Evolutionary conservation across 306 rosid species (phyloP), one percentile per base, ranked within the genome.

Genomic region (Cucurbita moschata): DNA sequence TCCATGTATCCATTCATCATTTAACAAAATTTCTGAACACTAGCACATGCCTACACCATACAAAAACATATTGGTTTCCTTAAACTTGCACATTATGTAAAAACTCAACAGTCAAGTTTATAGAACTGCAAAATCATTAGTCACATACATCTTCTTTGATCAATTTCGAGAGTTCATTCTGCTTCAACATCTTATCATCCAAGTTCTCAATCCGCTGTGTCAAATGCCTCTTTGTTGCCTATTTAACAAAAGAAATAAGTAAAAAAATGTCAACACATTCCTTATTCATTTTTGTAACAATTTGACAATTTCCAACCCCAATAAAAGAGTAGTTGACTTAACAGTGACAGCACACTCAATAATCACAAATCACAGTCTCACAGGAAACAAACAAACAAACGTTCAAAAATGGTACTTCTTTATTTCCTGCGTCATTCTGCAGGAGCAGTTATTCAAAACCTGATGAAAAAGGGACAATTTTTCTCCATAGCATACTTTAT

Each of bases 171-270:
- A 88, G 85, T 75, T 89, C 88, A 70, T 84, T 89, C 83, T 89
- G 99, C 83, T 88, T 89, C 79, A 71, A 75, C 96, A 91, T 80
- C 86, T 89, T 91, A 81, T 95, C 96, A 75, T 87, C 96, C 83
- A 95, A 78, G 79, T 89, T 85, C 80, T 88, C 90, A 72, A 95
- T 88, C 80, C 96, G 87, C 83, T 95, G 96, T 0, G 96, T 95
- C 83, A 95, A 88, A 83, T 95, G 99, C 89, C 86, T 88, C 93
- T 91, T 91, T 68, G 96, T 85, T 65, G 89, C 89, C 99, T 95
- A 86, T 62, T 35, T 77, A 85, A 67, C 51, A 80, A 73, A 78
- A 82, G 46, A 68, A 83, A 59, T 51, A n/a, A 66, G 46, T 40
- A 43, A 12, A 47, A 30, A 70, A 35, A 18, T 54, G 65, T 72